Evolutionary conservation across 306 rosid species (phyloP), one percentile per base, ranked within the genome.

Genomic region (Amphicarpaea edgeworthii): DNA sequence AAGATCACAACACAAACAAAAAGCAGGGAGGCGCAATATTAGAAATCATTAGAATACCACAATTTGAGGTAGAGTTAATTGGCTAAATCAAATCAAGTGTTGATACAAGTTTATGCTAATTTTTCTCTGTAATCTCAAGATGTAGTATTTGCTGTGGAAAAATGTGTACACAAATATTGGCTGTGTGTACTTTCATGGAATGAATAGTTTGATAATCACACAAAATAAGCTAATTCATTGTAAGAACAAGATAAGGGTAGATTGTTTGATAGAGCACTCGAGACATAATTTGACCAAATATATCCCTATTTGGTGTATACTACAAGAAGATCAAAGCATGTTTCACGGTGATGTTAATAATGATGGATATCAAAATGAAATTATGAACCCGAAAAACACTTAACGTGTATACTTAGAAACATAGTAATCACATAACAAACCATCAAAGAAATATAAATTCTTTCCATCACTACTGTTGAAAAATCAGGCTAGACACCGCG

Each of bases 1-100:
- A 79, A 53, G 77, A 64, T 55, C 50, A 47, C 64, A 79, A 53
- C 50, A 37, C 19, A 58, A 72, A 69, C n/a, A 75, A 54, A 60
- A 45, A 38, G 16, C 23, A 3, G 8, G 40, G 12, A 75, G 28
- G 63, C 41, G 62, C 40, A 66, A 63, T 46, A 38, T 58, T 51
- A 45, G 72, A 14, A 79, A 58, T 28, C 67, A 26, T 34, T 47
- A 8, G 54, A 83, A 72, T 49, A 58, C 14, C 26, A n/a, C 58
- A 69, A 61, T 46, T 53, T 59, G 60, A 30, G 50, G 40, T 12
- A 14, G 9, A 58, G 72, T 54, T 45, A 83, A 43, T 26, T 23
- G 3, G 30, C 55, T 51, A 32, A 43, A 73, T 58, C 47, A 60
- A 68, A 59, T 73, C 12, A 47, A 59, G 38, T 46, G 3, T 46